Conservation (phyloP, 2,329 filamentous ascomycete species). For the Nakataea oryzae region DNA sequence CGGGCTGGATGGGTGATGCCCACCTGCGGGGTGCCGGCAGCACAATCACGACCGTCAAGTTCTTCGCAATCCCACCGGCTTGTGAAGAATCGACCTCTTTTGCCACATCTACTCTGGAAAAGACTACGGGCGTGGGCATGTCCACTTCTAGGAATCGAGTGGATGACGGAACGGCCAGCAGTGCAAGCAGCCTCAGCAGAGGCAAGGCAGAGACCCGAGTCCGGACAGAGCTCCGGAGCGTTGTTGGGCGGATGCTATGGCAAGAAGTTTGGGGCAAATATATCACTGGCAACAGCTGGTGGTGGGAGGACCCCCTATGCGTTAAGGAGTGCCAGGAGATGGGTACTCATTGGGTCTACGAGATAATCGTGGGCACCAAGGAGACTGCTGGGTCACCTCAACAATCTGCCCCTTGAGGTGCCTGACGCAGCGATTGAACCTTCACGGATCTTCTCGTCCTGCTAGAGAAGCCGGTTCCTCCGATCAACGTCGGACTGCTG, state of each 20-base stretch:
- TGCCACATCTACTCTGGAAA: not conserved
- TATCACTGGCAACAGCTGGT: conserved; percentile 41
- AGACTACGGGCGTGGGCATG: not conserved
- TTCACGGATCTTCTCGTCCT: not conserved
- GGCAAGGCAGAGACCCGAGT: conserved; percentile 18
- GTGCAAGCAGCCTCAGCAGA: not conserved
- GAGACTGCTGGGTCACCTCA: conserved; percentile 10
- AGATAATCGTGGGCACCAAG: conserved; percentile 45
- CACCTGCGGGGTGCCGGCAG: conserved; percentile 37
- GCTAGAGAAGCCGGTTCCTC: not conserved
- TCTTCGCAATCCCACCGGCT: conserved; percentile 28
- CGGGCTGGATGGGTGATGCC: conserved; percentile 46
- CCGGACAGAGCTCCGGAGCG: conserved; percentile 37
- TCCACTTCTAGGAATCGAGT: not conserved
- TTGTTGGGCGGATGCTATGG: conserved; percentile 49
- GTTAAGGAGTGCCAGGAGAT: conserved; percentile 42
- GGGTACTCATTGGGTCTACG: conserved; percentile 49
- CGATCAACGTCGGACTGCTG: not conserved
- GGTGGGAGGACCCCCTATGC: conserved; percentile 49
- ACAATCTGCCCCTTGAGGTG: not conserved
- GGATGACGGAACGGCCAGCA: not conserved
- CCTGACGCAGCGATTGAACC: too few relatives aligned
- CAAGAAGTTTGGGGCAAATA: conserved; percentile 47
- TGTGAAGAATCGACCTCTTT: not conserved
- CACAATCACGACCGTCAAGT: conserved; percentile 34